Base-by-base conservation (phyloP, 495 filamentous ascomycete genomes). In the Hapsidospora chrysogenum region DNA sequence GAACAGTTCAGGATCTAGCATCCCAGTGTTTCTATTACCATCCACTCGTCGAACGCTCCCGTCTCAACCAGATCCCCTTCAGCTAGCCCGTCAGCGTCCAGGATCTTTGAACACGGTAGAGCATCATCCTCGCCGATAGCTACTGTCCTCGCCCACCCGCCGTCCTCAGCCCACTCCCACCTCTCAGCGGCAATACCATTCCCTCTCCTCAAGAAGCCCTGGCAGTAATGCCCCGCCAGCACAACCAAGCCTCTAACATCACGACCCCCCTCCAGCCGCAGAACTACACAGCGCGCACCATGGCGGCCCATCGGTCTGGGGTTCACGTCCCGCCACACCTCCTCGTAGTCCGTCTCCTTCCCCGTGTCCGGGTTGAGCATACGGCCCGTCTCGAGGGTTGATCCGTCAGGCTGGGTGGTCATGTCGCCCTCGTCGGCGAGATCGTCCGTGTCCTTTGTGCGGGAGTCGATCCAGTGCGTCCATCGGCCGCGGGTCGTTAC, bases 381-480 rank as follows among this genome's bases (percentile, higher is more conserved):
- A 2, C 32, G 41, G 3, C 70, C 70, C 33, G 38, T 58, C 36
- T 76, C 70, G 18, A 76, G 39, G 6, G 52, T 54, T 3, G 16
- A 25, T 3, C 59, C 60, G 20, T 61, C 50, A 1, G 42, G 39
- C 20, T 53, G 46, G 0, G 55, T 39, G 30, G 48, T 54, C 51
- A 66, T 69, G 41, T 71, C 55, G 2, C 68, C 71, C 19, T 68
- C 58, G 44, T 76, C 71, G 0, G 38, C 38, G 0, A 53, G 49
- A 9, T 38, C 42, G 1, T 60, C 56, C 11, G 42, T 32, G 11
- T 45, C 33, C 2, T 39, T 37, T 10, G 50, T 56, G 17, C 62
- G 57, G 4, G 55, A 64, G 38, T 70, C 60, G 14, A 74, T 53
- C 60, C 63, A 66, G 48, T 74, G 70, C 0, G 49, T 39, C 68